Evolutionary conservation across 1,284 basidiomycete species (phyloP), one percentile per base, ranked within the genome.

Genomic region (Inonotus hispidus): DNA sequence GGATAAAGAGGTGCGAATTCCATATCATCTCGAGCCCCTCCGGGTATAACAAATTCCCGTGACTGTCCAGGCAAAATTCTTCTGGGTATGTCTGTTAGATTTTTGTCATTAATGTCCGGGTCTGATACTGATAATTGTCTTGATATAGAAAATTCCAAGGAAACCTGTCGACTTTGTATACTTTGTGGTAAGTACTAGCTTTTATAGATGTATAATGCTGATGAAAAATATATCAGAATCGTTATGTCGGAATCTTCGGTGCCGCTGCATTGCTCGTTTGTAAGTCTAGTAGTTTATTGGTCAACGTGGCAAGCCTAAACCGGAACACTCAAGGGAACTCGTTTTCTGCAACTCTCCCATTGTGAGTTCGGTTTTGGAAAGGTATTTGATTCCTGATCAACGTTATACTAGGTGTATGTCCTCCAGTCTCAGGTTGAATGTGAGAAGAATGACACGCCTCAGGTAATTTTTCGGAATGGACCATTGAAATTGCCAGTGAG

Each of bases 161-260:
- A 50, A 21, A 5, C 16, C 38, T 3, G 49, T 41, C 5, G 56
- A 50, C 14, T 43, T 56, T 35, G 29, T 56, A 6, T 56, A 56
- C 19, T 56, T 56, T 32, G 23, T 19, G 25, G 55, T 56, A 56
- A 23, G 8, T 25, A 43, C 7, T 7, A 19, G 19, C 6, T 16
- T 10, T 19, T n/a, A 6, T 6, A n/a, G 16, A 14, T n/a, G 19
- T n/a, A 43, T n/a, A 43, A 1, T 14, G 14, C 10, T 16, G 6
- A n/a, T 43, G 14, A 5, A 43, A 19, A 43, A 10, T 6, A 21
- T 25, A 10, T 6, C 14, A 58, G 56, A 58, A 50, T 7, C 56
- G 56, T 11, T 58, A 58, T 46, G n/a, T 58, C 6, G 56, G 46
- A 38, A 58, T 58, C n/a, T 21, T 58, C 14, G 46, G 46, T 38